Evolutionary conservation across 1,139 yeast species (phyloP), one percentile per base, ranked within the genome.

Genomic region (Suhomyces bribrorum): DNA sequence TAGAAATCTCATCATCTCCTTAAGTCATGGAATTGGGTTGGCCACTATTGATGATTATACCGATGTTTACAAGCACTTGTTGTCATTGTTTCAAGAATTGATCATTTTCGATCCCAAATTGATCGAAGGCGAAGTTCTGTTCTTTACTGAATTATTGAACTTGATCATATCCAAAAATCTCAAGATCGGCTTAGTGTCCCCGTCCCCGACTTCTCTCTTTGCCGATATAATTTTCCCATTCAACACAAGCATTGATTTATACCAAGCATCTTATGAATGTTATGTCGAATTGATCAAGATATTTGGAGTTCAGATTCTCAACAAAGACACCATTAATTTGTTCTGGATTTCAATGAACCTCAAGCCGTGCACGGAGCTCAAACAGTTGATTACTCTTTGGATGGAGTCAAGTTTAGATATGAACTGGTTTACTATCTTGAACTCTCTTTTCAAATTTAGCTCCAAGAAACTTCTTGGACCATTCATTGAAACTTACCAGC

Each of bases 281-380:
- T 68, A 66, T 42, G 59, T 59, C 18, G 76, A 70, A 40, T 50
- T 71, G 32, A 54, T 72, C 17, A 72, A 72, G 44, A 62, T 72
- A 8, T 59, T 52, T 31, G 76, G 75, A 0, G 59, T 57, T 9
- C 34, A 51, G 34, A 45, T 66, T 3, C 50, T 72, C 27, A 55
- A 56, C n/a, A 66, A 64, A 36, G 69, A 67, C n/a, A 59, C 66
- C 1, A 56, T 64, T 11, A 63, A 59, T 37, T 56, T 71, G 38
- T 56, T 69, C 14, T 72, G 77, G 76, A 65, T 67, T 6, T 65
- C 74, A 9, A 65, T 72, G 71, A 66, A 70, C 38, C 52, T 68
- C 33, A 59, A 60, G 35, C 77, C 77, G 5, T 69, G 73, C 39
- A 48, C 50, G 2, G 65, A 66, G 27, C 53, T 69, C 46, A 64